Conservation (phyloP, 2,329 filamentous ascomycete species). For the Coleophoma cylindrospora region DNA sequence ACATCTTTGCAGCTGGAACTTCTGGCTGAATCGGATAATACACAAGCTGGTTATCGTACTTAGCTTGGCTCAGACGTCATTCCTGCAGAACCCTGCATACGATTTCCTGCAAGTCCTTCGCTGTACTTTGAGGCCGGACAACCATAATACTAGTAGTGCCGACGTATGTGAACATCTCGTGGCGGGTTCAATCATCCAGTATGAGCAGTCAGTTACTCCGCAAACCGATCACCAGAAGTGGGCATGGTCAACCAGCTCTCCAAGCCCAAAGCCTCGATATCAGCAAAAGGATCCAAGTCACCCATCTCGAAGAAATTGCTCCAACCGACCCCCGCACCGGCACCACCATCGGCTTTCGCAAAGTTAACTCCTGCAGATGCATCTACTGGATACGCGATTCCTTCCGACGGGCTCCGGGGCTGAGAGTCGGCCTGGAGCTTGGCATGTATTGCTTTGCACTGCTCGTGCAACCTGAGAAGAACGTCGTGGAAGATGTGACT, state of each 20-base stretch:
- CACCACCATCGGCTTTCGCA: background rate
- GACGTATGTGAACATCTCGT: too few species aligned
- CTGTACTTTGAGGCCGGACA: too few species aligned
- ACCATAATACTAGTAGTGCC: too few species aligned
- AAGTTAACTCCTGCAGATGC: background rate
- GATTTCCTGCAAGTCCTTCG: too few species aligned
- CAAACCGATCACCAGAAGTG: background rate
- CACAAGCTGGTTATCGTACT: too few species aligned
- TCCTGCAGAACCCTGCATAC: too few species aligned
- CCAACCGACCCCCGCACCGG: background rate
- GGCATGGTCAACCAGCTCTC: constrained; percentile 1
- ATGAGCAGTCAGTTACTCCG: background rate
- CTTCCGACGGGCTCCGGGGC: background rate
- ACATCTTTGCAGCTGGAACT: too few species aligned
- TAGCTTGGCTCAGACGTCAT: too few species aligned
- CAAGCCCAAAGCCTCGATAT: background rate
- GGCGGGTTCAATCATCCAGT: background rate
- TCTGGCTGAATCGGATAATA: too few species aligned
- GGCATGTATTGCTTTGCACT: background rate
- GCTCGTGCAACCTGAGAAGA: background rate
- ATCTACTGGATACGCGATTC: background rate
- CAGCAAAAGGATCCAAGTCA: background rate
- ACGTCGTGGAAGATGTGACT: background rate
- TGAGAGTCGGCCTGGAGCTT: background rate
- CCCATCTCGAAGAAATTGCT: constrained; percentile 1